These are phyloP conservation scores for Aspergillus tubingensis DNA, from an alignment of 2,329 filamentous ascomycete species.

Conservation along the genomic window DNA sequence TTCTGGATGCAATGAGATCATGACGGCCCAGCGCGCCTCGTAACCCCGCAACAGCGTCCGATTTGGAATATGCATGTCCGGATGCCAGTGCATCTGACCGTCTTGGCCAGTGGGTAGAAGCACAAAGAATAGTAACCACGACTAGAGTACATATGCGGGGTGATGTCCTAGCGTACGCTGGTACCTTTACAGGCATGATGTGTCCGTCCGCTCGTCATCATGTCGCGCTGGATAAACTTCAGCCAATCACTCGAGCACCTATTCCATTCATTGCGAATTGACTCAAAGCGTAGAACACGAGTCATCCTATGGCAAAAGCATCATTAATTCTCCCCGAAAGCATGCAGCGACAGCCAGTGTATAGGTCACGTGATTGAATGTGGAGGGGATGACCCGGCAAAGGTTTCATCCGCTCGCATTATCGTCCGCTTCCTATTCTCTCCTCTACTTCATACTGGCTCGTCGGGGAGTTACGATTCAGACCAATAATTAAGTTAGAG, in stretches of 20 bases:
- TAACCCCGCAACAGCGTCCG: not conserved
- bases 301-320: not conserved
- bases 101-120: not conserved
- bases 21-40: not conserved
- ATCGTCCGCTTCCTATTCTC: not conserved
- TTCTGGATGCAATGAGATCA: not conserved
- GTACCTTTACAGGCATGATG: not conserved
- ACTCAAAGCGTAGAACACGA: not conserved
- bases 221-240: not conserved
- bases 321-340: not conserved
- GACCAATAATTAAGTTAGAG: not conserved
- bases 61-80: not conserved
- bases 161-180: not conserved
- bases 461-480: too few species aligned
- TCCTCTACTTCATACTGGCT: not conserved
- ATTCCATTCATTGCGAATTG: not conserved
- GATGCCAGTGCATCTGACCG: not conserved
- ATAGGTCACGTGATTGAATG: not conserved
- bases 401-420: not conserved
- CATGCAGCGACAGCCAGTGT: not conserved
- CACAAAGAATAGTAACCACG: not conserved
- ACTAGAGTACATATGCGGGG: not conserved
- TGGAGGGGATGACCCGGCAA: not conserved
- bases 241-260: not conserved
- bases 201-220: not conserved